A percentile compares a stretch with the other conserved stretches of the same genome.
phyloP scores from a whole-genome alignment of 1,139 yeast genomes.

The Magnusiomyces paraingens region DNA sequence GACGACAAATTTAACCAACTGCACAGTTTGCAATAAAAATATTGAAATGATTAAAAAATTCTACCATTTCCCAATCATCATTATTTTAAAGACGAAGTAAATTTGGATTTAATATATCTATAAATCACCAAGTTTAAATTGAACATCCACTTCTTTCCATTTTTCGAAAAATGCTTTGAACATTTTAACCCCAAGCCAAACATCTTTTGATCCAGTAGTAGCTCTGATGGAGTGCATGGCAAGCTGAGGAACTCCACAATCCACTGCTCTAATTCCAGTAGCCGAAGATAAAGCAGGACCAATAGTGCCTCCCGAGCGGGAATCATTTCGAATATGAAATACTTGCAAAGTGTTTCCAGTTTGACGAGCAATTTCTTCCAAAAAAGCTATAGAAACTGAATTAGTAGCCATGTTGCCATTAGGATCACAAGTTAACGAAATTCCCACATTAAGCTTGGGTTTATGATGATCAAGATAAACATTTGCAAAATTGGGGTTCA shows the following conservation, averaged over 20 bases:
- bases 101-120: constrained; percentile 11
- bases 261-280: constrained; percentile 82
- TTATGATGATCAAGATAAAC: constrained; percentile 67
- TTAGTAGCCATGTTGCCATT: constrained; percentile 82
- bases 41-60: no score
- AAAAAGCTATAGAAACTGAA: constrained; percentile 57
- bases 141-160: constrained; percentile 35
- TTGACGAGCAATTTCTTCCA: constrained; percentile 55
- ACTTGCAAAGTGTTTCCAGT: constrained; percentile 60
- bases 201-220: constrained; percentile 83
- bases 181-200: constrained; percentile 56
- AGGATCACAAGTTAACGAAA: constrained; percentile 64
- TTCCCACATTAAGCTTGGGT: constrained; percentile 73
- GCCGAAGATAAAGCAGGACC: constrained; percentile 88
- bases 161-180: constrained; percentile 61
- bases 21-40: not conserved
- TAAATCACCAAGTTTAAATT: constrained; percentile 29
- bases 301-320: constrained; percentile 93
- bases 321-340: constrained; percentile 64
- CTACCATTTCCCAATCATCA: no score
- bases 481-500: constrained; percentile 75
- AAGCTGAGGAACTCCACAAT: constrained; percentile 85
- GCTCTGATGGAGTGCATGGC: constrained; percentile 96
- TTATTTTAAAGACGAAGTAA: not conserved
- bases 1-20: not conserved